phyloP scores from a whole-genome alignment of 768 basidiomycete genomes.

The Chlorophyllum brunneum region DNA sequence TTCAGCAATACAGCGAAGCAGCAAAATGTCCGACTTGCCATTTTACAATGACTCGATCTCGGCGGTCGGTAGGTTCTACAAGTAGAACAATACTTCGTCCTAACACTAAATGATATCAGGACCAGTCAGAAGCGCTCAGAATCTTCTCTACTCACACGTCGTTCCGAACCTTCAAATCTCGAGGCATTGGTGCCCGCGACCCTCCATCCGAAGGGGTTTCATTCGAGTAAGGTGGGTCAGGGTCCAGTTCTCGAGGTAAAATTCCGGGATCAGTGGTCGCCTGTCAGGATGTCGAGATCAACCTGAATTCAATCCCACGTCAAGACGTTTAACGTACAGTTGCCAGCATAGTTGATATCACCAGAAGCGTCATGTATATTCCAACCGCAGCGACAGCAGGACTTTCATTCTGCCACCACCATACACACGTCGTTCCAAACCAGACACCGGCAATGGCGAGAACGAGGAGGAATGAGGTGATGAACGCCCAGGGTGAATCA shows the following conservation, averaged over 20 bases:
- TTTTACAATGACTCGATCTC: constrained; percentile 91
- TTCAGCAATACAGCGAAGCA: neutral
- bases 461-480: constrained; percentile 57
- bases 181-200: constrained; percentile 63
- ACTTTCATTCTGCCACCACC: constrained; percentile 83
- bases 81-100: constrained; percentile 91
- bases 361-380: constrained; percentile 53
- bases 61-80: constrained; percentile 93
- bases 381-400: constrained; percentile 57
- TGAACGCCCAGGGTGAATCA: constrained; percentile 81
- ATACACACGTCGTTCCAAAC: constrained; percentile 85
- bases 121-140: neutral
- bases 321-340: constrained; percentile 47
- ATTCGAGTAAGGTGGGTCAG: constrained; percentile 72
- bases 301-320: neutral
- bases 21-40: constrained; percentile 67
- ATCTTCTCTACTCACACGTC: constrained; percentile 56
- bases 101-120: constrained; percentile 51
- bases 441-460: constrained; percentile 73
- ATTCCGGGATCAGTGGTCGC: constrained; percentile 86
- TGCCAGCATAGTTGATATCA: constrained; percentile 70
- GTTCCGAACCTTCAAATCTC: constrained; percentile 74
- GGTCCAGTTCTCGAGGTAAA: constrained; percentile 83
- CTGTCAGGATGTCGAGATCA: constrained; percentile 28
- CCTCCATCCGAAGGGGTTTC: constrained; percentile 61